A percentile compares a stretch with the other conserved stretches of the same genome.
Evolutionary conservation across 805 yeast genomes (phyloP).

Genomic region (Saturnispora sekii): DNA sequence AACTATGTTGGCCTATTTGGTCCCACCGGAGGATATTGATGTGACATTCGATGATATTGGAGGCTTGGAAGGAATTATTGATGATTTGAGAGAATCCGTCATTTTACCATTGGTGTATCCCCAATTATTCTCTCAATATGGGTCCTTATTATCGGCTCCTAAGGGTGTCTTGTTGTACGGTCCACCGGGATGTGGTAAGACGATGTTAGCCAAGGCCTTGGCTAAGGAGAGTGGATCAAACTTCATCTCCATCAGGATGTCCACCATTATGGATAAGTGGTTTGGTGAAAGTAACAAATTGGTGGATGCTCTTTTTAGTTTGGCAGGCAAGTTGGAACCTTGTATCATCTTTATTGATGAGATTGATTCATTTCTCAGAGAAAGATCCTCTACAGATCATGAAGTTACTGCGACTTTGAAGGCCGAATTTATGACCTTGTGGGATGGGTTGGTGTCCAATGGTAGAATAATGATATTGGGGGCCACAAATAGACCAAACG

Average conservation of each 20-base stretch:
- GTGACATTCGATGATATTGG: slow-evolving; percentile 79
- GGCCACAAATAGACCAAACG: slow-evolving; percentile 88
- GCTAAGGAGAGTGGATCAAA: slow-evolving; percentile 90
- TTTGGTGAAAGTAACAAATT: slow-evolving; percentile 93
- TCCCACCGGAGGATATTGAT: slow-evolving; percentile 75
- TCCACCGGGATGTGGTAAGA: slow-evolving; percentile 97
- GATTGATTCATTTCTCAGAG: slow-evolving; percentile 88
- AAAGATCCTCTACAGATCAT: slow-evolving; percentile 75
- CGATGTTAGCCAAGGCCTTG: slow-evolving; percentile 92
- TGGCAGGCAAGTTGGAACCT: slow-evolving; percentile 85
- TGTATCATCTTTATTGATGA: slow-evolving; percentile 94
- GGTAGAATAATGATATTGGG: slow-evolving; percentile 85
- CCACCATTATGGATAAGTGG: slow-evolving; percentile 94
- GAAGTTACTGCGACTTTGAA: slow-evolving; percentile 92
- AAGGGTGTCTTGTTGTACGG: slow-evolving; percentile 90
- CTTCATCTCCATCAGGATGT: slow-evolving; percentile 85
- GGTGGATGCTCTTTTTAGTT: slow-evolving; percentile 83
- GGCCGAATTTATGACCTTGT: slow-evolving; percentile 94
- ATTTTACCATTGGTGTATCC: slow-evolving; percentile 80
- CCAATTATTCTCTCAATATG: slow-evolving; percentile 59
- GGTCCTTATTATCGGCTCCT: slow-evolving; percentile 72
- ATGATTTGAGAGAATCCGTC: slow-evolving; percentile 80
- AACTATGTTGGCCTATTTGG: slow-evolving; percentile 64
- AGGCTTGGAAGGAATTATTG: slow-evolving; percentile 73
- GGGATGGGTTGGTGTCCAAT: slow-evolving; percentile 82